Evolutionary conservation across 75 land plant genomes (phyloP).

Genomic region (Chamaecyparis obtusa): DNA sequence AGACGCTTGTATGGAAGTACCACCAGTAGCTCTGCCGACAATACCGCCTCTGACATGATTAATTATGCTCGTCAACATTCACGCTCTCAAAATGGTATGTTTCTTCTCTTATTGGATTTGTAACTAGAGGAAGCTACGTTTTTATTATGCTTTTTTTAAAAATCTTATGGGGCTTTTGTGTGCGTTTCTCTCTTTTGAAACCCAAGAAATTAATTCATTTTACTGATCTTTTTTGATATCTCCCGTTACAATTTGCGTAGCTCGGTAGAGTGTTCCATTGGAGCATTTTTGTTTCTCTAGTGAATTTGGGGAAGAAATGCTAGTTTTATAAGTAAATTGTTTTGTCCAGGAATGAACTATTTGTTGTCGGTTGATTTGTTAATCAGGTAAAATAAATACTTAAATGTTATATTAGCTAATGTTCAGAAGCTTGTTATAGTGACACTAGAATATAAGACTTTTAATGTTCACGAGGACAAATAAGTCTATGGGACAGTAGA

Average conservation of each 20-base stretch:
- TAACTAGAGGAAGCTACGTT: neutral
- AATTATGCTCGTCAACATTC: conserved; percentile 10
- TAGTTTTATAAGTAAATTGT: neutral
- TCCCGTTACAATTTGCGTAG: neutral
- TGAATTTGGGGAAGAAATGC: neutral
- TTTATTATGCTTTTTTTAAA: neutral
- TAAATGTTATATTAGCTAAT: neutral
- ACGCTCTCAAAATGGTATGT: conserved; percentile 1
- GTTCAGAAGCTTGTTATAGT: neutral
- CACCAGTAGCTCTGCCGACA: neutral
- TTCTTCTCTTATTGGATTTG: neutral
- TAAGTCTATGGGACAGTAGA: too few relatives aligned
- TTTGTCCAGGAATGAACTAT: neutral
- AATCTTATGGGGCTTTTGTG: neutral
- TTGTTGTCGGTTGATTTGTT: neutral
- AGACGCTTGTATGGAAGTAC: neutral
- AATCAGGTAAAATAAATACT: neutral
- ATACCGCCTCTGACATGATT: conserved; percentile 6
- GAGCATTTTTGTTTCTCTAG: neutral
- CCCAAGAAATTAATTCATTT: neutral
- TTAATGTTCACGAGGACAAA: too few relatives aligned
- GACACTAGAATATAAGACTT: neutral
- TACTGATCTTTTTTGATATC: neutral
- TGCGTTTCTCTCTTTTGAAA: neutral
- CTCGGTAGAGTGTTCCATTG: neutral